Conservation (phyloP, 441 rosid genomes). For the Syzygium syzygioides region DNA sequence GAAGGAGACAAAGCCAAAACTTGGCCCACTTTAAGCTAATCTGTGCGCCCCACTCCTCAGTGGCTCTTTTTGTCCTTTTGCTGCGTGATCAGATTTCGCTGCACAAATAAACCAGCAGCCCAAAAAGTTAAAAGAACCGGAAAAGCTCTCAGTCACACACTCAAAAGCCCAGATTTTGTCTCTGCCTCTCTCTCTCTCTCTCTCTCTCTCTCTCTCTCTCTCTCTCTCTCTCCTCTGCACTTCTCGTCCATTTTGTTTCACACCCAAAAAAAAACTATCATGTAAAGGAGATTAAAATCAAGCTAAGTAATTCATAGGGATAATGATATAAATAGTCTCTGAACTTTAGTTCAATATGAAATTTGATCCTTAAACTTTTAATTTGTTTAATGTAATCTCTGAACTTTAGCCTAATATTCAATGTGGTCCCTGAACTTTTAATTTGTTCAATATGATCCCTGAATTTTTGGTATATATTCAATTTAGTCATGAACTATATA, state of each 20-base stretch:
- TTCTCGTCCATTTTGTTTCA: background rate
- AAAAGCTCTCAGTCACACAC: conserved; percentile 1
- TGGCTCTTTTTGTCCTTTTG: background rate
- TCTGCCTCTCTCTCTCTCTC: too few species aligned
- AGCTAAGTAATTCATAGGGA: background rate
- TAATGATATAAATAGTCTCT: too few species aligned
- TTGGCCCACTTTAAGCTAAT: background rate
- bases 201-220: background rate
- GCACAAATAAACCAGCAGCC: background rate
- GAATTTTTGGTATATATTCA: too few species aligned
- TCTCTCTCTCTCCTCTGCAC: background rate
- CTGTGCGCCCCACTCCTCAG: background rate
- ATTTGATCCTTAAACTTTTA: too few species aligned
- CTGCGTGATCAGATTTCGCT: background rate
- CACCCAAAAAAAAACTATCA: background rate
- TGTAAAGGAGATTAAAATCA: background rate
- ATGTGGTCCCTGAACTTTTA: too few species aligned
- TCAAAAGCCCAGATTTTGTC: conserved; percentile 27
- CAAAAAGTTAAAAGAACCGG: conserved; percentile 20
- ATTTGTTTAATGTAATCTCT: too few species aligned
- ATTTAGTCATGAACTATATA: too few species aligned
- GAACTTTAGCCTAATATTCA: too few species aligned
- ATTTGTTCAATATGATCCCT: too few species aligned
- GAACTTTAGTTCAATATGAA: too few species aligned
- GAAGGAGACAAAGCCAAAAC: background rate